Conservation (phyloP, 345 rosid genomes). For the Syzygium aromaticum region DNA sequence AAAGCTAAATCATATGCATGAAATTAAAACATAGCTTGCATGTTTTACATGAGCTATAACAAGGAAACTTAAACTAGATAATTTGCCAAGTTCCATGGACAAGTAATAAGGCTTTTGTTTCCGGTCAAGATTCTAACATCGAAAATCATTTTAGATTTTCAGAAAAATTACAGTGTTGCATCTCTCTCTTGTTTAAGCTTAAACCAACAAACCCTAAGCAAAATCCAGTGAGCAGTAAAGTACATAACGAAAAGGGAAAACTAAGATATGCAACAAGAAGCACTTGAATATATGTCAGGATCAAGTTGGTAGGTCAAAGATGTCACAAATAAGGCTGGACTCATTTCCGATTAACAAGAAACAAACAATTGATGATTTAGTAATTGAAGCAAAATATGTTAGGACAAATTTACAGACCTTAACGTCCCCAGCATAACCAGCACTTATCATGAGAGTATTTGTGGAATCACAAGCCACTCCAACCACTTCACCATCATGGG, state of each 20-base stretch:
- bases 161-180: neutral
- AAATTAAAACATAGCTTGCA: neutral
- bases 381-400: neutral
- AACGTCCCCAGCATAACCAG: constrained; percentile 81
- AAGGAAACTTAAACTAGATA: neutral
- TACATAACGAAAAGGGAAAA: neutral
- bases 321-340: neutral
- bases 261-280: neutral
- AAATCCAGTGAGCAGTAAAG: neutral
- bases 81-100: neutral
- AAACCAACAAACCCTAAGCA: neutral
- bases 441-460: constrained; percentile 87
- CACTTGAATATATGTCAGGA: neutral
- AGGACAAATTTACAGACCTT: constrained; percentile 35
- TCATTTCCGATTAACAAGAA: neutral
- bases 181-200: neutral
- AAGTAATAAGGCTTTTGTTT: neutral
- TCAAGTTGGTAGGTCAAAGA: neutral
- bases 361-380: neutral
- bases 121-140: neutral
- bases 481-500: constrained; percentile 75
- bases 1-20: neutral
- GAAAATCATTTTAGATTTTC: neutral
- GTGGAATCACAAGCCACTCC: constrained; percentile 97
- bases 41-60: neutral